Conservation (phyloP, 2,329 filamentous ascomycete genomes). For the Alternaria ventricosa region DNA sequence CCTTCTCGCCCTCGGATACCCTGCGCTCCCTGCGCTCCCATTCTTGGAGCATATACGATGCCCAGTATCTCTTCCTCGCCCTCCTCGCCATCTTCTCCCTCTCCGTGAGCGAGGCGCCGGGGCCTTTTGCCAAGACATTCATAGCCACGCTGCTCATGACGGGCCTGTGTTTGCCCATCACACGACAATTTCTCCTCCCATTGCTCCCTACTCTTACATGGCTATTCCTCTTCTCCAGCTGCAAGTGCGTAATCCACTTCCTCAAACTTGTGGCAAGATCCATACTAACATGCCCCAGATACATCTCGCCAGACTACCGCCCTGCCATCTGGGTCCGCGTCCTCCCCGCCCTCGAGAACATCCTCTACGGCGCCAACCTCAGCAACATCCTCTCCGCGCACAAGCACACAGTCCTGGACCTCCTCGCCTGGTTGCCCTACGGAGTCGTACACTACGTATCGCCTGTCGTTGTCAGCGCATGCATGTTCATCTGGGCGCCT, state of each 20-base stretch:
- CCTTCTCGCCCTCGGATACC: slow-evolving; percentile 80
- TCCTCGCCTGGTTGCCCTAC: slow-evolving; percentile 93
- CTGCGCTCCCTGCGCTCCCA: slow-evolving; percentile 77
- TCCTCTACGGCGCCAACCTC: slow-evolving; percentile 92
- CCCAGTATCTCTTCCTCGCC: slow-evolving; percentile 80
- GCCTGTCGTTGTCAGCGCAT: slow-evolving; percentile 76
- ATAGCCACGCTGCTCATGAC: slow-evolving; percentile 71
- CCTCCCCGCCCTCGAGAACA: slow-evolving; percentile 91
- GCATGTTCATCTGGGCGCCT: slow-evolving; percentile 88
- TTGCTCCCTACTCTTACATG: slow-evolving; percentile 85
- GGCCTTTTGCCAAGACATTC: slow-evolving; percentile 77
- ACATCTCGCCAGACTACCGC: slow-evolving; percentile 86
- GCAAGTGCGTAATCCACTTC: slow-evolving; percentile 71
- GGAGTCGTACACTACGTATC: slow-evolving; percentile 89
- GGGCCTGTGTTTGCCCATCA: slow-evolving; percentile 80
- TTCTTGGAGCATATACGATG: slow-evolving; percentile 81
- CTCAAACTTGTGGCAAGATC: neutral
- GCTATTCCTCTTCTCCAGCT: slow-evolving; percentile 89
- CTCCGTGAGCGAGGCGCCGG: slow-evolving; percentile 78
- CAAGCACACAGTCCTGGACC: slow-evolving; percentile 80
- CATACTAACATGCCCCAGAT: slow-evolving; percentile 61
- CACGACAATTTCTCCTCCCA: slow-evolving; percentile 89
- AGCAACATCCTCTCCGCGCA: slow-evolving; percentile 95
- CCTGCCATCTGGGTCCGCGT: slow-evolving; percentile 96
- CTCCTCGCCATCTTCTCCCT: slow-evolving; percentile 82